Evolutionary conservation across 768 basidiomycete species (phyloP).

Genomic region (Amanita pallidorosea): DNA sequence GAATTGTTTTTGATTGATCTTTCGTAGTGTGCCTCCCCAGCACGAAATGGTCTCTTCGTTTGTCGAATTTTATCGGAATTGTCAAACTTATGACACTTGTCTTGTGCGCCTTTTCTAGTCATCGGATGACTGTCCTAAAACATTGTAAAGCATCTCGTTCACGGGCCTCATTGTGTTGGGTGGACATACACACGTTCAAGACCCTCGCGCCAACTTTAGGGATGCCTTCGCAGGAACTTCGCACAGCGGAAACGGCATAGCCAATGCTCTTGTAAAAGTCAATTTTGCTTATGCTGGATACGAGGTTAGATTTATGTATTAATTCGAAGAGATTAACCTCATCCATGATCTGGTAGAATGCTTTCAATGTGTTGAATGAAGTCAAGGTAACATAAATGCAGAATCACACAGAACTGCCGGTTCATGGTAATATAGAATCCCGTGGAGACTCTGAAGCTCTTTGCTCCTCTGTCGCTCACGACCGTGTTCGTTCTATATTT

Average conservation of each 20-base stretch:
- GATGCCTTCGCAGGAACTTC: slow-evolving; percentile 48
- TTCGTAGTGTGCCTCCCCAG: slow-evolving; percentile 19
- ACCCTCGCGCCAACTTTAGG: slow-evolving; percentile 48
- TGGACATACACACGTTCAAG: slow-evolving; percentile 42
- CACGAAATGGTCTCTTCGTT: slow-evolving; percentile 27
- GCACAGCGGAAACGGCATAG: slow-evolving; percentile 32
- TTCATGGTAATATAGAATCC: slow-evolving; percentile 19
- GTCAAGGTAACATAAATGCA: slow-evolving; percentile 15
- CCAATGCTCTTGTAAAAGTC: slow-evolving; percentile 25
- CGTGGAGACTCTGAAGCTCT: slow-evolving; percentile 33
- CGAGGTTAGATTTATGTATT: slow-evolving; percentile 15
- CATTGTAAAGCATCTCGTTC: slow-evolving; percentile 28
- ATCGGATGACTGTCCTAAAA: neutral
- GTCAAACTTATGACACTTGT: slow-evolving; percentile 22
- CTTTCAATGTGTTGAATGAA: slow-evolving; percentile 37
- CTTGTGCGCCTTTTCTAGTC: slow-evolving; percentile 13
- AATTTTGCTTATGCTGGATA: slow-evolving; percentile 28
- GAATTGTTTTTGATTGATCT: neutral
- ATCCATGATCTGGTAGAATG: slow-evolving; percentile 17
- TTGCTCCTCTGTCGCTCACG: slow-evolving; percentile 33
- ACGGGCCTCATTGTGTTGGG: slow-evolving; percentile 52
- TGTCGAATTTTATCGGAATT: slow-evolving; percentile 22
- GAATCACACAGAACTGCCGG: neutral
- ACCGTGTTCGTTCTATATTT: slow-evolving; percentile 36
- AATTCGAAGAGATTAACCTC: neutral